Percentiles rank a stretch among this genome's conserved stretches.
These are phyloP conservation scores for Pleurotus citrinopileatus DNA, from an alignment of 768 basidiomycete species.

Conservation along the genomic window DNA sequence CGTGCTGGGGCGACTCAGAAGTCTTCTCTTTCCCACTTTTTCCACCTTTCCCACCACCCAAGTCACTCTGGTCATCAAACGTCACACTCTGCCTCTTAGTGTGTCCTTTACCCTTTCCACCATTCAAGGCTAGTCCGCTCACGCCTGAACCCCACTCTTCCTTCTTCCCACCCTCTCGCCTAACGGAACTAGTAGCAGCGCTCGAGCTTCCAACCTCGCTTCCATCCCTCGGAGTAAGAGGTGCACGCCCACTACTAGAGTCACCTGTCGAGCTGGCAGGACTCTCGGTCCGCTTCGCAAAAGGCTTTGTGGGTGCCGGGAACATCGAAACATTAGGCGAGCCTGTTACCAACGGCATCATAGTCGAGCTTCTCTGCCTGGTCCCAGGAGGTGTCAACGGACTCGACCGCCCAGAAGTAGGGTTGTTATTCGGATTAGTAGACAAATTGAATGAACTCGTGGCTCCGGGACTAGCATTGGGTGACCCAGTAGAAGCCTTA, in stretches of 20 bases:
- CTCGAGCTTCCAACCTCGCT: conserved; percentile 49
- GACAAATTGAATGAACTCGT: conserved; percentile 10
- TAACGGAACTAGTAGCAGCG: conserved; percentile 16
- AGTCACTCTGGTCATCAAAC: conserved; percentile 53
- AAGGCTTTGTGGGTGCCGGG: conserved; percentile 44
- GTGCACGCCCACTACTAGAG: conserved; percentile 74
- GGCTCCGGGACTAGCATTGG: neutral
- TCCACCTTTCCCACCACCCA: conserved; percentile 27
- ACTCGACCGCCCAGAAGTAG: conserved; percentile 7
- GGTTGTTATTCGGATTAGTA: conserved; percentile 14
- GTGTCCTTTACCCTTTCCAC: conserved; percentile 25
- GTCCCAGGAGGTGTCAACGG: conserved; percentile 10
- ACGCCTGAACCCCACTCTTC: conserved; percentile 28
- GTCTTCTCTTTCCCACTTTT: conserved; percentile 21
- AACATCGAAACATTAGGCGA: conserved; percentile 18
- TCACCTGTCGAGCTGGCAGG: conserved; percentile 85
- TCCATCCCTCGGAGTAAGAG: conserved; percentile 76
- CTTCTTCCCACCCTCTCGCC: conserved; percentile 15
- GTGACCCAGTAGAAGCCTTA: conserved; percentile 6
- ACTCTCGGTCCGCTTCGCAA: conserved; percentile 57
- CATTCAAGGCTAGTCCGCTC: conserved; percentile 27
- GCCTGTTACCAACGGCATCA: conserved; percentile 19
- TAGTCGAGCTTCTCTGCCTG: conserved; percentile 11
- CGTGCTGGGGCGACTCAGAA: conserved; percentile 38
- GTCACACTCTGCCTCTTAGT: conserved; percentile 63